A percentile compares a stretch with the other conserved stretches of the same genome.
phyloP scores from a whole-genome alignment of 306 rosid species.

The Fragaria ananassa region DNA sequence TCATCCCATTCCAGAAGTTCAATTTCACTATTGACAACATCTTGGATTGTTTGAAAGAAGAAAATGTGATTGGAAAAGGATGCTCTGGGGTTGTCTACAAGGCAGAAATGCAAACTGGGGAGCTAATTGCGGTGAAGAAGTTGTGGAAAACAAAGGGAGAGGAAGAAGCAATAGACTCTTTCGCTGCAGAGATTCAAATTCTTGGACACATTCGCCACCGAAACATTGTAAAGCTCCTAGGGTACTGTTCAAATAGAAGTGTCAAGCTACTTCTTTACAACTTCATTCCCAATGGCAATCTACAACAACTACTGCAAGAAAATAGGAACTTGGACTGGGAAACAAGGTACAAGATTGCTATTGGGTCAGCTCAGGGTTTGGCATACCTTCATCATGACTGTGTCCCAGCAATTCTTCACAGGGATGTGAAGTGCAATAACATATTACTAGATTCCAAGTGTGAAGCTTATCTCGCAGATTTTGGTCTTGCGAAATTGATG shows the following conservation, averaged over 20 bases:
- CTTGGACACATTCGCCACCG: slow-evolving; percentile 95
- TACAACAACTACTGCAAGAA: slow-evolving; percentile 75
- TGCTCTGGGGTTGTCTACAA: slow-evolving; percentile 82
- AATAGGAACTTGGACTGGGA: slow-evolving; percentile 91
- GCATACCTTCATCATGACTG: slow-evolving; percentile 98
- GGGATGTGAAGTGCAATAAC: slow-evolving; percentile 98
- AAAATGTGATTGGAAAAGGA: slow-evolving; percentile 86
- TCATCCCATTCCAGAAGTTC: slow-evolving; percentile 92
- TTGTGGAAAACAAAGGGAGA: slow-evolving; percentile 86
- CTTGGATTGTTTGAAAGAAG: slow-evolving; percentile 86
- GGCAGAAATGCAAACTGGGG: slow-evolving; percentile 81
- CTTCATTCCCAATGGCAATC: slow-evolving; percentile 87
- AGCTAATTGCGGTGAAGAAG: slow-evolving; percentile 86
- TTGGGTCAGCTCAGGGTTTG: slow-evolving; percentile 90
- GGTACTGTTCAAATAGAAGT: slow-evolving; percentile 88
- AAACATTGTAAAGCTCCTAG: slow-evolving; percentile 85
- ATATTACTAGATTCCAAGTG: slow-evolving; percentile 86
- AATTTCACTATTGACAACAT: slow-evolving; percentile 74
- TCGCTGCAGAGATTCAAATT: slow-evolving; percentile 92
- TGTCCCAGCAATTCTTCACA: slow-evolving; percentile 85
- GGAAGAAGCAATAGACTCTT: slow-evolving; percentile 81
- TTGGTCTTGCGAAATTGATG: slow-evolving; percentile 94
- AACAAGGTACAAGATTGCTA: slow-evolving; percentile 90
- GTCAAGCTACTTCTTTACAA: slow-evolving; percentile 91
- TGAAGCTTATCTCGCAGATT: slow-evolving; percentile 90